These are phyloP conservation scores for Eimeria praecox DNA, from an alignment of 169 alveolate species.

Conservation along the genomic window DNA sequence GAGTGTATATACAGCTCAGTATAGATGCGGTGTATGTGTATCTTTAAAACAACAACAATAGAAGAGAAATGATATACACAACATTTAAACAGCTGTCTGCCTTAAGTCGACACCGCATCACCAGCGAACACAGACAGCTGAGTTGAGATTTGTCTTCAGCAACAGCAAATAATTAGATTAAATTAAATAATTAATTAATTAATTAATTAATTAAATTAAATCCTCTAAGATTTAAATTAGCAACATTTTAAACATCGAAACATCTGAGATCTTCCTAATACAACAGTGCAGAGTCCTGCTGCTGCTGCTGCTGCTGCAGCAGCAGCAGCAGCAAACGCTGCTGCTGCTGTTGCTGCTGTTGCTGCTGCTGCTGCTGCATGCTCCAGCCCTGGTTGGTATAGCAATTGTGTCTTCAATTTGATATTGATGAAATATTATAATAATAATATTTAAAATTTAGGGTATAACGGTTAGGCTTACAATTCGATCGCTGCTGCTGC, in stretches of 20 bases:
- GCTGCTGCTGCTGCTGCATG: constrained; percentile 48
- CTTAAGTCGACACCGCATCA: not conserved
- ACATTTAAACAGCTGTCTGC: not conserved
- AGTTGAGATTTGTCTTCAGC: not conserved
- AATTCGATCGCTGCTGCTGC: constrained; percentile 31
- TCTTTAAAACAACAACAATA: not conserved
- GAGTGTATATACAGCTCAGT: not conserved
- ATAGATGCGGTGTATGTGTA: not conserved
- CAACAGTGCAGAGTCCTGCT: not conserved
- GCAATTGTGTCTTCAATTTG: not conserved
- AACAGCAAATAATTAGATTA: not conserved
- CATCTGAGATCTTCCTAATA: not conserved
- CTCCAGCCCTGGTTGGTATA: not conserved
- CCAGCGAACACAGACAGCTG: not conserved
- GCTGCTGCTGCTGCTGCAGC: constrained; percentile 14
- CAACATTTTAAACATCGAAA: too few relatives aligned
- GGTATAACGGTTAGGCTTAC: not conserved
- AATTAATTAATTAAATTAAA: too few relatives aligned
- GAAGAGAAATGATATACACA: not conserved
- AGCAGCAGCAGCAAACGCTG: not conserved
- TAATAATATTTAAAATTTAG: not conserved
- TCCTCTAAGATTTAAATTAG: too few relatives aligned
- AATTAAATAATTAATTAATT: too few relatives aligned
- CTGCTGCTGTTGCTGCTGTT: not conserved
- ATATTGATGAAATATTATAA: not conserved